A percentile compares a stretch with the other conserved stretches of the same genome.
Evolutionary conservation across 108 stramenopile species (phyloP).

Genomic region (Aureococcus anophagefferens): DNA sequence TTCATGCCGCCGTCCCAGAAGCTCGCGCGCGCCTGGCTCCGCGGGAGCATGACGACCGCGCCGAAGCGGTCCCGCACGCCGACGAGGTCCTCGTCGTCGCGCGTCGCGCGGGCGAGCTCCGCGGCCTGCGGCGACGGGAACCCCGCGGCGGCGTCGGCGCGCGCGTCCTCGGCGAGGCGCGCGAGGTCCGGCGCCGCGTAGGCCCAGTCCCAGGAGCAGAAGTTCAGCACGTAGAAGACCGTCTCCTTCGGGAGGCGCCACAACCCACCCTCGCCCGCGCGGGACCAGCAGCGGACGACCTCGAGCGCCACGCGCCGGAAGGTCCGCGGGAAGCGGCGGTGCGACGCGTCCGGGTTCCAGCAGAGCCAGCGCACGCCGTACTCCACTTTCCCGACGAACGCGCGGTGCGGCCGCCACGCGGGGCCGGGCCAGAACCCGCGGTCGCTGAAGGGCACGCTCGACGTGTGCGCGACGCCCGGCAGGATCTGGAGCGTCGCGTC

Average conservation of each 20-base stretch:
- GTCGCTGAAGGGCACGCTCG: not conserved
- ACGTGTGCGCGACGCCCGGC: slow-evolving; percentile 1
- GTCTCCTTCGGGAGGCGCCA: not conserved
- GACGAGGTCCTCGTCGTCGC: no score
- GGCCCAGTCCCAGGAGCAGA: slow-evolving; percentile 9
- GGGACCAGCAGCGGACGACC: not conserved
- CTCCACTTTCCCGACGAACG: slow-evolving; percentile 5
- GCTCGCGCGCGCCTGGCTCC: no score
- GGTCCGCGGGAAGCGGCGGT: not conserved
- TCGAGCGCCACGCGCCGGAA: not conserved
- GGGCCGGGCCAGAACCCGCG: no score
- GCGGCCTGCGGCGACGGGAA: no score
- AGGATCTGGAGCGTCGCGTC: not conserved
- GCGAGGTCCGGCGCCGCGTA: no score
- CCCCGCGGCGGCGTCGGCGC: no score
- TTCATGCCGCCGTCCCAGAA: no score
- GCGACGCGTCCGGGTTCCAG: slow-evolving; percentile 4
- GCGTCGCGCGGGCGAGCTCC: no score
- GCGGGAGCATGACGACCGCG: no score
- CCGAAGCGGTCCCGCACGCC: no score
- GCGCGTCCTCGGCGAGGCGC: no score
- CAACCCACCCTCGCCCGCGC: not conserved
- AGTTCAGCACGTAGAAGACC: slow-evolving; percentile 1
- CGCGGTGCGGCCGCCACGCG: slow-evolving; percentile 10
- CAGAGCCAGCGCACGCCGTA: slow-evolving; percentile 9